Base-by-base conservation (phyloP, 257 asterid genomes). In the Nicotiana sylvestris region DNA sequence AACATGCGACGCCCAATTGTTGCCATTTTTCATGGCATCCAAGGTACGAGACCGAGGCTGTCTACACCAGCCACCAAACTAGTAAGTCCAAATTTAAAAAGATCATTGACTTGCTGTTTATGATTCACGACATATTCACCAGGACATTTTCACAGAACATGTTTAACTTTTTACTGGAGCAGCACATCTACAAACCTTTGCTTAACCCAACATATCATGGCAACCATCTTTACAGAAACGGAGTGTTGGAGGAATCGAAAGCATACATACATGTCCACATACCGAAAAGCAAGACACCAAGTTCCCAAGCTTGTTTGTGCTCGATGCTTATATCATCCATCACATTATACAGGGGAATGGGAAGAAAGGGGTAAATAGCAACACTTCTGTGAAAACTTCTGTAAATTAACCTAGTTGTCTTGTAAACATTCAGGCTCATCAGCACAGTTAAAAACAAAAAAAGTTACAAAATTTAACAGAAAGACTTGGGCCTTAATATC, bases 391-490 rank as follows among this genome's bases (percentile, higher is more conserved):
- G 27, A 76, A n/a, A 51, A 51, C 17, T 25, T 51, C 64, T 29
- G 43, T 76, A 51, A 51, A 51, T 76, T 76, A 74, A 74, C 64
- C 80, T 27, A 76, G 80, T 51, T 51, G 43, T 51, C 62, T 51
- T 27, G 79, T 72, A 46, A 74, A 51, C 64, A 49, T 74, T 49
- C 39, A 7, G 61, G 62, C 79, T 74, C 39, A 46, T 46, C 25
- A 17, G 46, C 64, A 51, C 64, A 76, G 80, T 51, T 25, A 27
- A 27, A 74, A 74, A 76, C 27, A 51, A 51, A 74, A 67, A 46
- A 76, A 27, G 64, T 76, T 76, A 27, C 64, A 76, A 76, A 76
- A 76, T 76, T 76, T 76, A 51, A 76, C 79, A 76, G 9, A 11
- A 76, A 76, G 27, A 27, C 64, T 76, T 51, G 80, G 80, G 80